Evolutionary conservation across 345 rosid species (phyloP).

Genomic region (Brassica juncea): DNA sequence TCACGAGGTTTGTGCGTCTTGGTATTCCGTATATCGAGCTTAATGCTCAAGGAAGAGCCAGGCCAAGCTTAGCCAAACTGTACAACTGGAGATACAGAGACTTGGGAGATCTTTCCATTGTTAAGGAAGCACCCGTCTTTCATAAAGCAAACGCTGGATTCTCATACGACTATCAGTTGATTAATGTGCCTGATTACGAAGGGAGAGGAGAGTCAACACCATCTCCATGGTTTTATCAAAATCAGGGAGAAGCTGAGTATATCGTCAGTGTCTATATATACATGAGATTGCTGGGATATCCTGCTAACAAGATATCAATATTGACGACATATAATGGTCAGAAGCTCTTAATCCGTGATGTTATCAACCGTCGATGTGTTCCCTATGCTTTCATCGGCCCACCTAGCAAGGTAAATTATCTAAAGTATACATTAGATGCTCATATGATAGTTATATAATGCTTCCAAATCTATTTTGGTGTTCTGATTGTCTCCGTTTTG

Average conservation of each 20-base stretch:
- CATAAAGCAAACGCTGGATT: constrained; percentile 90
- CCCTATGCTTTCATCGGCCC: constrained; percentile 89
- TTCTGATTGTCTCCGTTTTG: background rate
- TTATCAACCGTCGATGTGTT: constrained; percentile 80
- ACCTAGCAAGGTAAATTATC: constrained; percentile 78
- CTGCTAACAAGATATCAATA: constrained; percentile 92
- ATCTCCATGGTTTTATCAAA: constrained; percentile 98
- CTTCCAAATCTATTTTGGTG: background rate
- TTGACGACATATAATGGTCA: constrained; percentile 98
- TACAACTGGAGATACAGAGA: constrained; percentile 98
- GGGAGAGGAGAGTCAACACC: constrained; percentile 95
- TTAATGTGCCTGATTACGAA: constrained; percentile 86
- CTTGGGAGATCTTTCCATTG: constrained; percentile 87
- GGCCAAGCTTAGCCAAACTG: constrained; percentile 92
- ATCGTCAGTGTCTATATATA: constrained; percentile 95
- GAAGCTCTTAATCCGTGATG: constrained; percentile 98
- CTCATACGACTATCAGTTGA: constrained; percentile 87
- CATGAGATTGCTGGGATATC: constrained; percentile 93
- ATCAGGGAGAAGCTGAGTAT: constrained; percentile 98
- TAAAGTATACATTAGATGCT: constrained; percentile 1
- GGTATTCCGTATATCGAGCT: constrained; percentile 99
- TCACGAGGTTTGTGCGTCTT: constrained; percentile 95
- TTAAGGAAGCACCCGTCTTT: constrained; percentile 68
- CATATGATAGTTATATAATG: background rate
- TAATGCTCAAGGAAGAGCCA: constrained; percentile 99